Base-by-base conservation (phyloP, 1,284 basidiomycete genomes). In the Puccinia hordei region DNA sequence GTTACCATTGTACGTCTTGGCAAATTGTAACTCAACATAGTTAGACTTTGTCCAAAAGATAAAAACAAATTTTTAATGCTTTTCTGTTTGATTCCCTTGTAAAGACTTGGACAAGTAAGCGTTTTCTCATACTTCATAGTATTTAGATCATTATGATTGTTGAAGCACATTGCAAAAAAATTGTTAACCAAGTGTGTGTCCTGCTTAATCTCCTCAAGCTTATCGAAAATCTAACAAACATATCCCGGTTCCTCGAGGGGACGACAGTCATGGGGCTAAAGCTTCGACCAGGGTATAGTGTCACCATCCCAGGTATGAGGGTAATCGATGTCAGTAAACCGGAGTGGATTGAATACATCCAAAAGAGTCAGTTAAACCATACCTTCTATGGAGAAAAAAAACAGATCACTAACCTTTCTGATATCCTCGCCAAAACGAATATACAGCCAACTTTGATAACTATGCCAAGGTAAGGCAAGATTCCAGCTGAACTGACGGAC, bases 311-410 rank as follows among this genome's bases (percentile, higher is more conserved):
- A 57, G 77, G 77, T 19, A 13, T 41, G 10, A 68, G 77, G 68
- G 41, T 79, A 8, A 79, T 79, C 61, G 77, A 79, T 79, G 57
- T 79, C 41, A 79, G 77, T 44, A 79, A 79, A 72, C 77, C 77
- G 27, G 77, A 79, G 33, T 79, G 77, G 77, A 33, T 79, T 46
- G 66, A 72, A 72, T 79, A 79, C 35, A 68, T 79, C 38, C 77
- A 79, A 41, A 79, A 79, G 71, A 72, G 77, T 79, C 15, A 46
- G 77, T 35, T 8, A 61, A 35, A 35, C 10, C n/a, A n/a, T n/a
- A n/a, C 27, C 6, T 61, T 61, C 30, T 9, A n/a, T n/a, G n/a
- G 35, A 35, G 17, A 9, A 30, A 8, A 10, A 46, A 68, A 17
- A 30, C 5, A 53, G 6, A 61, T 35, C 5, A 35, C 30, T 61